Evolutionary conservation across 352 stramenopile genomes (phyloP), one percentile per base, ranked within the genome.

Genomic region (Phytophthora brassicae): DNA sequence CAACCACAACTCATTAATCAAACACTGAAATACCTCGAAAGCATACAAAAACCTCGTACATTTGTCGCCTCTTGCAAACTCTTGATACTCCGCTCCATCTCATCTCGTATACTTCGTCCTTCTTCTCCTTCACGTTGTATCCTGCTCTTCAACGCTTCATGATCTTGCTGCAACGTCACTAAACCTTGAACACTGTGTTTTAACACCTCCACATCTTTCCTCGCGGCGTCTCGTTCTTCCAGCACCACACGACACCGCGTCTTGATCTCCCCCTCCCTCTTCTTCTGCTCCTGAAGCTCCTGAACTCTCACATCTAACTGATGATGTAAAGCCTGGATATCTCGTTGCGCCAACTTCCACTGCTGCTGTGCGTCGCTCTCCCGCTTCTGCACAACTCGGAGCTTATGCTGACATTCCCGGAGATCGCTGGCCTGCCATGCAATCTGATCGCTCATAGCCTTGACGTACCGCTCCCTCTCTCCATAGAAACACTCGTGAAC

Each of bases 401-500:
- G 64, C 44, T 84, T 83, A 33, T 77, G 60, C 52, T 89, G 66
- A 7, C 66, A 48, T 33, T 88, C 78, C n/a, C 79, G 72, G 26
- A 90, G 36, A 39, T 88, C 75, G 26, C 70, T 86, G 19, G 81
- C 81, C 41, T 90, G 80, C 80, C 77, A 90, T 39, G 81, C 84
- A 31, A 87, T 72, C 55, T 91, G 81, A 41, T 89, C 79, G 45
- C 68, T 84, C 67, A 91, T 72, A 9, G 77, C 67, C 39, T 86
- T 79, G 53, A 93, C 72, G 59, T 88, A 91, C n/a, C 83, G 72
- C 56, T 93, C 82, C 17, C 80, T 72, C 47, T 90, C 80, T 22
- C 83, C 71, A 8, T 77, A 70, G 60, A 93, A 90, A 22, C 73
- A 84, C 56, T 91, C 80, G 16, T 79, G 64, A 6, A 93, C 65